phyloP scores from a whole-genome alignment of 2,329 filamentous ascomycete species.

The Claviceps humidiphila region DNA sequence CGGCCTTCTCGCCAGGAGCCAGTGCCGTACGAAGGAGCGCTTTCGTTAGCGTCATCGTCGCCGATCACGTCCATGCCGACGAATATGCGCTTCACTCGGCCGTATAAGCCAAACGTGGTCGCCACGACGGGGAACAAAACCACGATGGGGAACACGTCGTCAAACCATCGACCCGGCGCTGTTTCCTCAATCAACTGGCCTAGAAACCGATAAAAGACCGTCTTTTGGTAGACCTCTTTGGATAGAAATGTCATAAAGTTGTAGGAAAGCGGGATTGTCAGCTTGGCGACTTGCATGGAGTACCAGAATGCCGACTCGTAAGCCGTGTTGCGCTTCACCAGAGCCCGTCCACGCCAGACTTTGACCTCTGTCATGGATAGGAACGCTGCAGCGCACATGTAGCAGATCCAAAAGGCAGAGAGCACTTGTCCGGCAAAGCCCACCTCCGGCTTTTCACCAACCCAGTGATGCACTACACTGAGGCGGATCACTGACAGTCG shows the following conservation, averaged over 20 bases:
- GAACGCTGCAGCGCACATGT: slow-evolving; percentile 88
- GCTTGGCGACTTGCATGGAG: slow-evolving; percentile 76
- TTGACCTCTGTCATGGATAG: slow-evolving; percentile 83
- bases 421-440: slow-evolving; percentile 78
- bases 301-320: slow-evolving; percentile 95
- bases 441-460: slow-evolving; percentile 57
- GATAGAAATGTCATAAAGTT: slow-evolving; percentile 92
- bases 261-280: slow-evolving; percentile 86
- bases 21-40: slow-evolving; percentile 53
- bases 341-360: slow-evolving; percentile 89
- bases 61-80: slow-evolving; percentile 64
- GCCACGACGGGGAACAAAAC: slow-evolving; percentile 76
- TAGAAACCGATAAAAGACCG: slow-evolving; percentile 78
- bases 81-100: slow-evolving; percentile 65
- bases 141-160: slow-evolving; percentile 77
- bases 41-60: slow-evolving; percentile 46
- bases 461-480: slow-evolving; percentile 62
- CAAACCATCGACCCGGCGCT: slow-evolving; percentile 69
- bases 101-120: slow-evolving; percentile 81
- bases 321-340: slow-evolving; percentile 83
- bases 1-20: slow-evolving; percentile 86
- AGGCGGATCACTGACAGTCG: slow-evolving; percentile 57
- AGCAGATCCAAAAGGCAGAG: slow-evolving; percentile 78
- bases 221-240: slow-evolving; percentile 55
- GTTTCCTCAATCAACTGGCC: slow-evolving; percentile 75